Evolutionary conservation across 2,329 filamentous ascomycete species (phyloP).

Genomic region (Colletotrichum sp.): DNA sequence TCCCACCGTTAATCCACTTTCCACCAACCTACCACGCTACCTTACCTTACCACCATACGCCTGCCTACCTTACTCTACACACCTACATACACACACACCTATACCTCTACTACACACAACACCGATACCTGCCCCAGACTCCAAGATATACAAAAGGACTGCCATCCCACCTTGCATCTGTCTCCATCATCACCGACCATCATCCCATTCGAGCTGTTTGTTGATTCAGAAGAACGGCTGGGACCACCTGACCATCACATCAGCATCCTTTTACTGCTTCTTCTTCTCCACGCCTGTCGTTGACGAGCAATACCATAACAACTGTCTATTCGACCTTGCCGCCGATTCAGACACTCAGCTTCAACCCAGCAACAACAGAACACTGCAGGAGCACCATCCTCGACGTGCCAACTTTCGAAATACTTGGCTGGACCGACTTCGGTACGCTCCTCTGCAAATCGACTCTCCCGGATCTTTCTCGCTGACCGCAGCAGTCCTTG

Average conservation of each 20-base stretch:
- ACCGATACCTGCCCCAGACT: conserved; percentile 1
- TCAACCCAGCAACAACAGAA: neutral
- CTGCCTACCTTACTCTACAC: neutral
- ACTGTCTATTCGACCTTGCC: neutral
- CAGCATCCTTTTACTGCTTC: conserved; percentile 11
- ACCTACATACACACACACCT: neutral
- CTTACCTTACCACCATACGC: conserved; percentile 6
- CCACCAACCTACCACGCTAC: conserved; percentile 2
- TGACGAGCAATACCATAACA: conserved; percentile 9
- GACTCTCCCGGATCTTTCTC: neutral
- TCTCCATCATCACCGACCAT: conserved; percentile 8
- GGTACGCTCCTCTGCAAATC: neutral
- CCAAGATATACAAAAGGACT: conserved; percentile 21
- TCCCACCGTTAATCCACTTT: conserved; percentile 30
- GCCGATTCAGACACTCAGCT: neutral
- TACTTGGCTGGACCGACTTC: conserved; percentile 12
- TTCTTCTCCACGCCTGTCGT: conserved; percentile 14
- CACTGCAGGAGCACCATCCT: neutral
- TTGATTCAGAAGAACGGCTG: conserved; percentile 19
- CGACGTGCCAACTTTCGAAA: conserved; percentile 1
- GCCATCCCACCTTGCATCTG: conserved; percentile 18
- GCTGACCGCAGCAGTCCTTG: conserved; percentile 9
- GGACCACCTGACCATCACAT: conserved; percentile 19
- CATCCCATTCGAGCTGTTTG: conserved; percentile 22
- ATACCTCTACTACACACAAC: conserved; percentile 15